Base-by-base conservation (phyloP, 2,329 filamentous ascomycete species). In the Exophiala phaeomuriformis region DNA sequence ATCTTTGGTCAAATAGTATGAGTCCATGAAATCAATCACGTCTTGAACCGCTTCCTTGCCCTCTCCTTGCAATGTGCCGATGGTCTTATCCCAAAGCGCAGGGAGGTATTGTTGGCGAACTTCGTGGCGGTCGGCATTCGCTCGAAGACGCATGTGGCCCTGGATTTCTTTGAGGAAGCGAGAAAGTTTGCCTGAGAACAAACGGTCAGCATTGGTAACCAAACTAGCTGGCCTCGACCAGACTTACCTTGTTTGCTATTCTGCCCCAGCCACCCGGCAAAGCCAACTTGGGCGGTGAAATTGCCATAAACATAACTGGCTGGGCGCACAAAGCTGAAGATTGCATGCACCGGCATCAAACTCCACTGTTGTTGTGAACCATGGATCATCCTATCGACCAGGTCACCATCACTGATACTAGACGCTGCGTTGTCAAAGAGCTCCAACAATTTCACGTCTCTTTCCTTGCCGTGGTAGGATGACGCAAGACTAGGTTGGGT, bases 361-460 rank as follows among this genome's bases (percentile, higher is more conserved):
- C 88, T 93, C 93, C 93, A 98, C 58, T 98, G 93, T 67, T 98
- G 93, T 67, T 98, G 93, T 42, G 89, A 88, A 29, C 93, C 93
- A 69, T 98, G 93, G 55, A 98, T 98, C 91, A 98, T 96, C 49
- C 89, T 81, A 69, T 98, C 93, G 2, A 97, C 88, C 35, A 98
- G 75, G 68, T 98, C 93, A 56, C 93, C 93, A 65, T 98, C 93
- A 65, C 90, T 96, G 71, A 98, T 98, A 66, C 90, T 96, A 66
- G 94, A 86, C 2, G 93, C 90, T 2, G 93, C 93, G 64, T 88
- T 81, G 60, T 95, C 90, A 27, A 85, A 81, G 5, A 97, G 75
- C 69, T 97, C 89, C 5, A 98, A 77, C n/a, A 83, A 73, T 68
- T 95, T 95, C 50, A 96, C 73, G 30, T 81, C 85, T 58, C 84